These are phyloP conservation scores for Lunularia cruciata DNA, from an alignment of 225 moss, liverwort and hornwort species.

Conservation along the genomic window DNA sequence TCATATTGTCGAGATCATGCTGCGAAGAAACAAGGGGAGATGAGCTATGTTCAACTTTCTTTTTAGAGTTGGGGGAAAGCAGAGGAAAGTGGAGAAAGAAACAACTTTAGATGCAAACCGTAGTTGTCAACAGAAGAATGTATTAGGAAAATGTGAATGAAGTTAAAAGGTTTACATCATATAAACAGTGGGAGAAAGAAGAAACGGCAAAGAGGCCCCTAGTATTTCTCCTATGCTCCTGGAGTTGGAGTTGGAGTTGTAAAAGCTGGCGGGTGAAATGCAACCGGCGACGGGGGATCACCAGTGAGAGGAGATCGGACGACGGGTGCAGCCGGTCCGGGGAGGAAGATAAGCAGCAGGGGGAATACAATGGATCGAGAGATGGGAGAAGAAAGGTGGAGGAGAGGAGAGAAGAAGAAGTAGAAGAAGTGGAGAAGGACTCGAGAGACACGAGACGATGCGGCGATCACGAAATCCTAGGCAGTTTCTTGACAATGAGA, in stretches of 20 bases:
- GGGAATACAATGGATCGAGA: background rate
- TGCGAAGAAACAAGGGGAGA: too few species aligned
- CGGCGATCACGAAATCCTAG: constrained; percentile 14
- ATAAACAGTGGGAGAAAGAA: too few species aligned
- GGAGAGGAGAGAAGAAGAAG: background rate
- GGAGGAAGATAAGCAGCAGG: constrained; percentile 6
- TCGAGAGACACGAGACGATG: background rate
- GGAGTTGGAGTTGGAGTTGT: constrained; percentile 2
- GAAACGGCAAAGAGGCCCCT: background rate
- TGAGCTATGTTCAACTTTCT: too few species aligned
- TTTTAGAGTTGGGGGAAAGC: too few species aligned
- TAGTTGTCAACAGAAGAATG: too few species aligned
- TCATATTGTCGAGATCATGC: too few species aligned
- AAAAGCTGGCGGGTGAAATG: background rate
- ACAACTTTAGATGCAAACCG: too few species aligned
- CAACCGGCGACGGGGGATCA: background rate
- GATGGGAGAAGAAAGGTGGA: background rate
- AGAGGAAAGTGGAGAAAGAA: too few species aligned
- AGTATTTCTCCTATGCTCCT: background rate
- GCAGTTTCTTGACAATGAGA: constrained; percentile 1
- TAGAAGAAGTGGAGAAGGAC: background rate
- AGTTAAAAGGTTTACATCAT: too few species aligned
- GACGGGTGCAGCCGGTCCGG: constrained; percentile 14
- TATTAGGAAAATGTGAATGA: background rate
- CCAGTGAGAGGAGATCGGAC: background rate